Conservation (phyloP, 257 asterid genomes). For the Pogostemon cablin region DNA sequence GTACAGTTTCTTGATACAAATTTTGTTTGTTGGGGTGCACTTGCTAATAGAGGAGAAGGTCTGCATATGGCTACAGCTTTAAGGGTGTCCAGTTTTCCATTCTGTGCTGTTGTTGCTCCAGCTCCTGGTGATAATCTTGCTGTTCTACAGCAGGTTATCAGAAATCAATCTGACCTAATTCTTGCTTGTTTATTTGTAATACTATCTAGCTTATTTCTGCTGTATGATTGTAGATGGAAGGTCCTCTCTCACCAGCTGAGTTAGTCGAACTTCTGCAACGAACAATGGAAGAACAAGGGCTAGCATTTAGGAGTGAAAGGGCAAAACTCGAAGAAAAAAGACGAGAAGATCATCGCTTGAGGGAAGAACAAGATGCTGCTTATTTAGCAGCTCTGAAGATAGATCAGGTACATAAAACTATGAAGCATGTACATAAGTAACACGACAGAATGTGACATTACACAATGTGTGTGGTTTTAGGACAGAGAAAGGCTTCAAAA, state of each 20-base stretch:
- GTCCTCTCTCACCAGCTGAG: conserved; percentile 78
- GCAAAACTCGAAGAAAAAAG: conserved; percentile 50
- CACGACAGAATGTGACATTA: neutral
- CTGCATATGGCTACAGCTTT: conserved; percentile 52
- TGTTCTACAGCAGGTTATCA: conserved; percentile 67
- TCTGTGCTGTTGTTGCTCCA: conserved; percentile 80
- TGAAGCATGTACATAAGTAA: neutral
- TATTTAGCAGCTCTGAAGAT: conserved; percentile 66
- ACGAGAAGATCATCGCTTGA: conserved; percentile 51
- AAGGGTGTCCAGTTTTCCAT: conserved; percentile 61
- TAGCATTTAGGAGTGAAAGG: conserved; percentile 59
- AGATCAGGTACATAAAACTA: conserved; percentile 57
- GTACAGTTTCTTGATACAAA: conserved; percentile 87
- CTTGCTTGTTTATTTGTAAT: neutral
- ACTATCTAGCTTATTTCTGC: conserved; percentile 1
- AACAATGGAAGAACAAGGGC: conserved; percentile 80
- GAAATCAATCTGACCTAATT: neutral
- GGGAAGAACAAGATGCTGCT: conserved; percentile 89
- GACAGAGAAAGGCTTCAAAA: conserved; percentile 54
- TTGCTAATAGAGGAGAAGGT: conserved; percentile 67
- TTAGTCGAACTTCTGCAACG: conserved; percentile 71
- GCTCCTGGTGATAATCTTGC: conserved; percentile 67
- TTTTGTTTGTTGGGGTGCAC: conserved; percentile 81
- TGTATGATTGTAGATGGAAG: conserved; percentile 59
- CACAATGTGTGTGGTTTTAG: conserved; percentile 36